These are phyloP conservation scores for Nyssa sinensis DNA, from an alignment of 148 eudicot genomes.

Conservation along the genomic window DNA sequence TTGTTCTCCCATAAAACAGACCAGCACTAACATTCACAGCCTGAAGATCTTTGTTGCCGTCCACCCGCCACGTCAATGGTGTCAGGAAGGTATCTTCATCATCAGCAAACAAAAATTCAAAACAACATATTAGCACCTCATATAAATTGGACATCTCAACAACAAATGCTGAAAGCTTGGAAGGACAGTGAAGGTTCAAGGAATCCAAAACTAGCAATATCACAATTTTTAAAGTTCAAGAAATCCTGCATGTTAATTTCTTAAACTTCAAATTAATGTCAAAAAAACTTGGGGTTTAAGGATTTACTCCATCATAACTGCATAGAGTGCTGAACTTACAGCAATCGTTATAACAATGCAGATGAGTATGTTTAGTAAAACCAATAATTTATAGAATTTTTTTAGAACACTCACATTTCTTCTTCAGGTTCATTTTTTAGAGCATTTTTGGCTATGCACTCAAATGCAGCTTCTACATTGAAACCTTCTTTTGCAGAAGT, in stretches of 20 bases:
- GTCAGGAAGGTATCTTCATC: constrained; percentile 63
- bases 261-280: not conserved
- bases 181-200: no score
- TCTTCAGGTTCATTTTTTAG: constrained; percentile 76
- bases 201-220: no score
- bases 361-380: not conserved
- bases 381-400: not conserved
- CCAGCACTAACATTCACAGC: constrained; percentile 58
- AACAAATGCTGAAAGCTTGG: no score
- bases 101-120: not conserved
- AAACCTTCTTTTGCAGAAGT: constrained; percentile 85
- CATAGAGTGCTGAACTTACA: no score
- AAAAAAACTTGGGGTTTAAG: not conserved
- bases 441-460: constrained; percentile 69
- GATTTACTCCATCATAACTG: not conserved
- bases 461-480: constrained; percentile 79
- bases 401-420: constrained; percentile 56
- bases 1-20: not conserved
- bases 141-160: not conserved
- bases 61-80: constrained; percentile 62
- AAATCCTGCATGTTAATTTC: not conserved
- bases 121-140: not conserved
- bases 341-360: no score
- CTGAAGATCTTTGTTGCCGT: constrained; percentile 54
- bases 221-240: no score